Evolutionary conservation across 148 eudicot species (phyloP).

Genomic region (Fagopyrum homotropicum): DNA sequence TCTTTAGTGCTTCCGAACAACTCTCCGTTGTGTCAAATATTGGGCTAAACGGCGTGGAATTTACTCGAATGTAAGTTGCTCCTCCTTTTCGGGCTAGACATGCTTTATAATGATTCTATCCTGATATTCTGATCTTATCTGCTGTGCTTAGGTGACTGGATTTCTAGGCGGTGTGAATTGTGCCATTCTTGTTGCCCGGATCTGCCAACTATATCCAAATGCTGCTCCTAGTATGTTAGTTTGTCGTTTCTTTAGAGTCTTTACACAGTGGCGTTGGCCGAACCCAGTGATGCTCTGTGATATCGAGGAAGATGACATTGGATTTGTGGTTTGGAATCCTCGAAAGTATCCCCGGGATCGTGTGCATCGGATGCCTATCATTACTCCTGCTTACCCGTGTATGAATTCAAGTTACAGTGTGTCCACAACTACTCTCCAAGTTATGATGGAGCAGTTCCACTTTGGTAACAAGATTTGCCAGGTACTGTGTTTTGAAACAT

Average conservation of each 20-base stretch:
- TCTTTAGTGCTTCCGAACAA: slow-evolving; percentile 65
- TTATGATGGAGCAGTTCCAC: slow-evolving; percentile 77
- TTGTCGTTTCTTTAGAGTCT: slow-evolving; percentile 80
- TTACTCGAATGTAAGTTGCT: slow-evolving; percentile 74
- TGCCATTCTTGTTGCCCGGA: slow-evolving; percentile 90
- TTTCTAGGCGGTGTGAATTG: slow-evolving; percentile 96
- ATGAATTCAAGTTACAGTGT: slow-evolving; percentile 98
- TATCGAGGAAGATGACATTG: slow-evolving; percentile 75
- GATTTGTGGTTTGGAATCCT: slow-evolving; percentile 86
- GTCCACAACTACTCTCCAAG: slow-evolving; percentile 72
- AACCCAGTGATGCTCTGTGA: slow-evolving; percentile 89
- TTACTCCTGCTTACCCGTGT: slow-evolving; percentile 96
- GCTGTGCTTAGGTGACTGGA: slow-evolving; percentile 60
- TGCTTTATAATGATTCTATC: background rate
- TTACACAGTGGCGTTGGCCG: slow-evolving; percentile 91
- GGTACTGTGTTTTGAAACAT: slow-evolving; percentile 32
- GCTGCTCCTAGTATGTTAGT: slow-evolving; percentile 89
- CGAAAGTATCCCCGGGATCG: slow-evolving; percentile 76
- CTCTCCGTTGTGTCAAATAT: slow-evolving; percentile 76
- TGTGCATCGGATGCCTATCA: slow-evolving; percentile 84
- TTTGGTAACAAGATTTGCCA: slow-evolving; percentile 66
- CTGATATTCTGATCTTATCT: background rate
- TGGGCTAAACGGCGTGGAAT: slow-evolving; percentile 92
- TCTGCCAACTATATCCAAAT: slow-evolving; percentile 88
- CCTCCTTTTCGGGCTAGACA: background rate